phyloP scores from a whole-genome alignment of 2,329 filamentous ascomycete genomes.

The Fusarium miscanthi region DNA sequence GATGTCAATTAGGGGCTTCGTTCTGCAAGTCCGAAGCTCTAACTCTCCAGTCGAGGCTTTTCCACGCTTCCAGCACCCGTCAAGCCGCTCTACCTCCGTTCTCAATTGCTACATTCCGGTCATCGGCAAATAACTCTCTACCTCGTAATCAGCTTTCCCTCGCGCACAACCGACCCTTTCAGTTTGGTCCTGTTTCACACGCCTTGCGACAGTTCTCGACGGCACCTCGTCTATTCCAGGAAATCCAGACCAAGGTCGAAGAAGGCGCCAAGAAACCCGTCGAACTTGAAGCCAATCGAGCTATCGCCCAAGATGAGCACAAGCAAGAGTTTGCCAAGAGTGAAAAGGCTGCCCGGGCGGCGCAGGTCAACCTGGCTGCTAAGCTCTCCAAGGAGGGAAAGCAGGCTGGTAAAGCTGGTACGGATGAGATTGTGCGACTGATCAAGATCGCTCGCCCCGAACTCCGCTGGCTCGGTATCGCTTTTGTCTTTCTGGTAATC shows the following conservation, averaged over 20 bases:
- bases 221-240: constrained; percentile 35
- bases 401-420: constrained; percentile 66
- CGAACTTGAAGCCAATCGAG: constrained; percentile 46
- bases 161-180: constrained; percentile 5
- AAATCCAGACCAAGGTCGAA: constrained; percentile 44
- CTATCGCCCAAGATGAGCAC: constrained; percentile 49
- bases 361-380: constrained; percentile 89
- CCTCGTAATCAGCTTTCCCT: constrained; percentile 3
- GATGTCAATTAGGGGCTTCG: constrained; percentile 36
- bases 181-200: constrained; percentile 21
- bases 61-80: constrained; percentile 29
- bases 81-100: constrained; percentile 43
- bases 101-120: constrained; percentile 41
- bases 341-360: constrained; percentile 86
- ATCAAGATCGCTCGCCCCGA: constrained; percentile 92
- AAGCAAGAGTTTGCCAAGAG: constrained; percentile 69
- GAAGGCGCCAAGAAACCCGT: constrained; percentile 53
- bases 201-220: constrained; percentile 49
- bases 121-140: constrained; percentile 23
- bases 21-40: constrained; percentile 30
- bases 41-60: constrained; percentile 29
- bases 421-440: constrained; percentile 84
- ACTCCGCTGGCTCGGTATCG: constrained; percentile 77
- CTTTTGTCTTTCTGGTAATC: constrained; percentile 86
- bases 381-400: constrained; percentile 87